Evolutionary conservation across 768 basidiomycete genomes (phyloP), one percentile per base, ranked within the genome.

Genomic region (Myochromella boudieri): DNA sequence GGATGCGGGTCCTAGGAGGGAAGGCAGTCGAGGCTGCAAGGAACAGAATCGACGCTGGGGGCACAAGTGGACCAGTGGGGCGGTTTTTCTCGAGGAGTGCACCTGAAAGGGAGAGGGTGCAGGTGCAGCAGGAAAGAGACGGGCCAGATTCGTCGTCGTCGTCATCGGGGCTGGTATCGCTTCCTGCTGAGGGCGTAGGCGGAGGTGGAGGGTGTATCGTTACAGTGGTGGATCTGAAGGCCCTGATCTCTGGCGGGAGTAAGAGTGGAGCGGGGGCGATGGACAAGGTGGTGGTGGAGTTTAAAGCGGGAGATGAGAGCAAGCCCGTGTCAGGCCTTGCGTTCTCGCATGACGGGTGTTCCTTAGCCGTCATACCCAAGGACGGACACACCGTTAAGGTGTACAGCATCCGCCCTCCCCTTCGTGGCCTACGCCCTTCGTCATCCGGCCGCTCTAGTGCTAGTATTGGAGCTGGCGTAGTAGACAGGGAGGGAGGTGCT

Each of bases 81-180:
- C 60, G 69, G 58, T 76, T 81, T 55, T 82, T 82, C 57, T 85
- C 84, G 39, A 69, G 77, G 61, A 85, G 83, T 56, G 82, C 84
- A n/a, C n/a, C n/a, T n/a, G n/a, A 40, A 21, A 17, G 12, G 14
- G 53, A 50, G 6, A 55, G 54, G 31, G 45, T 49, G 12, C 39
- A 45, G 38, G 37, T 45, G 43, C 42, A 53, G 44, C 56, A 58
- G 51, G 57, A 61, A 52, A n/a, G n/a, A n/a, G n/a, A n/a, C n/a
- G n/a, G 24, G 17, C 10, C 24, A 14, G 27, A 28, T 27, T 1
- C 6, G 32, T 29, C n/a, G n/a, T 29, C 28, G 3, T 25, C 40
- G n/a, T n/a, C n/a, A n/a, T n/a, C n/a, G n/a, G n/a, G n/a, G n/a
- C n/a, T n/a, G 15, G 2, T 40, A 43, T 57, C 56, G 29, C 43